Percentiles rank a stretch among this genome's conserved stretches.
phyloP scores from a whole-genome alignment of 176 grass and related monocot species.

The Cocos nucifera region DNA sequence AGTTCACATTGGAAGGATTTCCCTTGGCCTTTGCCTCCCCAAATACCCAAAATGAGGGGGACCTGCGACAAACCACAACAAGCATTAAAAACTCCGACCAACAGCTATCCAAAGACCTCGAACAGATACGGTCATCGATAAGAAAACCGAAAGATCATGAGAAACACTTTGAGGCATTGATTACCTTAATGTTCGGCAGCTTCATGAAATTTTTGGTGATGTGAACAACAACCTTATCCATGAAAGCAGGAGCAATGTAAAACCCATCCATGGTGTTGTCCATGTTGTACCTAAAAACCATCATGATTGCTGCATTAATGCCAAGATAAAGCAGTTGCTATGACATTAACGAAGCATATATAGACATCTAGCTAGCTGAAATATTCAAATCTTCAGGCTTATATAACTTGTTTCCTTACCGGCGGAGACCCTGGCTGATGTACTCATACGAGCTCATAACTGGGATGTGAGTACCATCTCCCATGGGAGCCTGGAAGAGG shows the following conservation, averaged over 20 bases:
- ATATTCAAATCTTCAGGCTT: neutral
- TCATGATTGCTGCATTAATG: no score
- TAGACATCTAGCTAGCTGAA: neutral
- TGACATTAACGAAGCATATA: no score
- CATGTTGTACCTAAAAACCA: neutral
- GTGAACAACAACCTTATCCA: slow-evolving; percentile 26
- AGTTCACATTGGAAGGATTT: slow-evolving; percentile 25
- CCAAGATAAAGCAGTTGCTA: no score
- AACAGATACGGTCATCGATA: neutral
- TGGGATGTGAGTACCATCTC: slow-evolving; percentile 19
- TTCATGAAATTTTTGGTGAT: slow-evolving; percentile 21
- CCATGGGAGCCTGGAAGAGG: slow-evolving; percentile 26
- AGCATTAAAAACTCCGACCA: neutral
- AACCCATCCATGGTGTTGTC: slow-evolving; percentile 21
- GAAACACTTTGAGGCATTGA: no score
- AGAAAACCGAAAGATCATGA: neutral
- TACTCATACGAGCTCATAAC: slow-evolving; percentile 17
- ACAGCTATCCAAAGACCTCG: neutral
- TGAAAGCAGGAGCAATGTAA: slow-evolving; percentile 25
- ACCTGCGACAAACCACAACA: neutral
- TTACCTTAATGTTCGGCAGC: slow-evolving; percentile 23
- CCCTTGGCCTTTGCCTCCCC: slow-evolving; percentile 24
- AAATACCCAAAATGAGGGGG: slow-evolving; percentile 22
- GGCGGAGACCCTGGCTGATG: slow-evolving; percentile 19
- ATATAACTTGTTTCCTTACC: neutral